Percentiles rank a stretch among this genome's conserved stretches.
These are phyloP conservation scores for Neopestalotiopsis sp. DNA, from an alignment of 2,329 filamentous ascomycete species.

Conservation along the genomic window DNA sequence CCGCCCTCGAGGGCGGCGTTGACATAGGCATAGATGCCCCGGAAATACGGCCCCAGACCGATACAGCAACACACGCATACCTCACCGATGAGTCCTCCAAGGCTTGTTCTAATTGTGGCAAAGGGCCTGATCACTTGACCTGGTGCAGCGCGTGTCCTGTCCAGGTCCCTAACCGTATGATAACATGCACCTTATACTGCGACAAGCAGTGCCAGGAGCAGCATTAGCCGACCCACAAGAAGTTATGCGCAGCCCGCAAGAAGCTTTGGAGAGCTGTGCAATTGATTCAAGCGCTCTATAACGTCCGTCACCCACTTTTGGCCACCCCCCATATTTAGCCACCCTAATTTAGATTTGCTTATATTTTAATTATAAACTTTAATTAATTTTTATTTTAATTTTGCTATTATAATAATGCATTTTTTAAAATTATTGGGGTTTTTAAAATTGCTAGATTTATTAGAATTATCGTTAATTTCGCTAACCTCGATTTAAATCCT, in stretches of 20 bases:
- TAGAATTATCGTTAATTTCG: too few species aligned
- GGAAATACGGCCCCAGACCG: neutral
- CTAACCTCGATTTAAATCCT: too few species aligned
- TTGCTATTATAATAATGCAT: too few species aligned
- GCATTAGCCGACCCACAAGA: neutral
- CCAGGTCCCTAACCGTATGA: neutral
- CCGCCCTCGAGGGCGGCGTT: neutral
- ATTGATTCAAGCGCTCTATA: neutral
- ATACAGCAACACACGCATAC: slow-evolving; percentile 6
- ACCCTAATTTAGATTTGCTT: too few species aligned
- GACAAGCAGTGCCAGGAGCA: neutral
- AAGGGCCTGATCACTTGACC: neutral
- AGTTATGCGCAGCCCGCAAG: neutral
- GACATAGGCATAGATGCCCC: neutral
- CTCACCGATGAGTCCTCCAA: neutral
- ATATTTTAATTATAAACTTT: too few species aligned
- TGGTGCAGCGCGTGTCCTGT: neutral
- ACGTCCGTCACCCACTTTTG: too few species aligned
- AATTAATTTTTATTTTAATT: too few species aligned
- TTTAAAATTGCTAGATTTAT: too few species aligned
- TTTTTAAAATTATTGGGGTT: too few species aligned
- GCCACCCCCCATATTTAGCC: too few species aligned
- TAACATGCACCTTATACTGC: neutral
- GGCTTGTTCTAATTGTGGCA: slow-evolving; percentile 1
- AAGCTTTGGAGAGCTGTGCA: neutral